Conservation (phyloP, 148 eudicot genomes). For the Nyssa sinensis region DNA sequence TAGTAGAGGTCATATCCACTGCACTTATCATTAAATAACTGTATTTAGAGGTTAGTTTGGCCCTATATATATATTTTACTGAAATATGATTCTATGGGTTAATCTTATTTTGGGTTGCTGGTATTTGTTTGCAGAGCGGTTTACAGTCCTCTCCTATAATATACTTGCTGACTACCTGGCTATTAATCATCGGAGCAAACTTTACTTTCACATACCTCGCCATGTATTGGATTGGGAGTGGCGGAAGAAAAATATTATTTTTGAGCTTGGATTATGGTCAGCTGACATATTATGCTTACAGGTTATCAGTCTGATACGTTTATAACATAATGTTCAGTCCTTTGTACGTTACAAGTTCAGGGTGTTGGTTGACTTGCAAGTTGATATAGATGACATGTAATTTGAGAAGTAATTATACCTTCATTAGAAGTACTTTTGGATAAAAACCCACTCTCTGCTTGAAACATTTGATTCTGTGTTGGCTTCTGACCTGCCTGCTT, state of each 20-base stretch:
- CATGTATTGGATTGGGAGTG: conserved; percentile 75
- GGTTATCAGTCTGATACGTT: conserved; percentile 38
- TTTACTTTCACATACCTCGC: conserved; percentile 82
- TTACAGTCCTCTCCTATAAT: conserved; percentile 81
- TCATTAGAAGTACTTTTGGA: not conserved
- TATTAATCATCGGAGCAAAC: conserved; percentile 50
- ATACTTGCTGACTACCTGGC: conserved; percentile 96
- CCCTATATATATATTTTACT: not conserved
- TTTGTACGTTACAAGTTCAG: not conserved
- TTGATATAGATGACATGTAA: not conserved
- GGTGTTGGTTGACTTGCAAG: not conserved
- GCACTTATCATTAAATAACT: not conserved
- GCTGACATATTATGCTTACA: conserved; percentile 93
- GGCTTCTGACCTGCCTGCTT: conserved; percentile 1
- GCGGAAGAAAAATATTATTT: conserved; percentile 68
- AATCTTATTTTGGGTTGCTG: conserved; percentile 11
- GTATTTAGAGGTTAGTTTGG: not conserved
- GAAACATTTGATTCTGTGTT: not conserved
- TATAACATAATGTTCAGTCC: not conserved
- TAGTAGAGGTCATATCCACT: not conserved
- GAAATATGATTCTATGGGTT: not conserved
- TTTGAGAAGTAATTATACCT: not conserved
- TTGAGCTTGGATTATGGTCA: conserved; percentile 92
- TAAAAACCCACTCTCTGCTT: not conserved
- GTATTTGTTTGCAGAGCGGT: conserved; percentile 55